phyloP scores from a whole-genome alignment of 2,329 filamentous ascomycete genomes.

The Sporothrix mexicana region DNA sequence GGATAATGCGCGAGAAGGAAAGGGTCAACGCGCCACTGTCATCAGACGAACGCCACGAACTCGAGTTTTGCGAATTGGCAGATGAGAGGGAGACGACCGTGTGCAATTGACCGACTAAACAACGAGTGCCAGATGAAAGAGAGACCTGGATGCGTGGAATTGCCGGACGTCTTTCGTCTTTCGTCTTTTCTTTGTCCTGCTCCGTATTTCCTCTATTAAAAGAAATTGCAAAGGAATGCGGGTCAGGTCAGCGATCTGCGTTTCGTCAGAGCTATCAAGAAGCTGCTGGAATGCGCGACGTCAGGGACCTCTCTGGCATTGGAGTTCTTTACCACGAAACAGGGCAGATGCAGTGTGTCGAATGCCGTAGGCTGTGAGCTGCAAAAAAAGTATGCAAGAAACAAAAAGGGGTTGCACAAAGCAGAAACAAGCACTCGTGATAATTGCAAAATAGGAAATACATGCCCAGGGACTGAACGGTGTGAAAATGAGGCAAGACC shows the following conservation, averaged over 20 bases:
- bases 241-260: slow-evolving; percentile 32
- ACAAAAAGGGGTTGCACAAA: background rate
- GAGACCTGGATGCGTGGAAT: slow-evolving; percentile 3
- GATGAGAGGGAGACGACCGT: background rate
- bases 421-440: background rate
- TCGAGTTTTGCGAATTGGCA: background rate
- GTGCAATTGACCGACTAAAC: background rate
- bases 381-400: slow-evolving; percentile 3
- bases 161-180: background rate
- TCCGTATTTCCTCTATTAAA: background rate
- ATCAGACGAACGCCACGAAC: slow-evolving; percentile 16
- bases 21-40: background rate
- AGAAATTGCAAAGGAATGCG: slow-evolving; percentile 28
- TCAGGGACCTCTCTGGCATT: background rate
- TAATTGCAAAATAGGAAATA: slow-evolving; percentile 15
- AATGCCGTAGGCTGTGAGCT: background rate
- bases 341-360: background rate
- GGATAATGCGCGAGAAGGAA: slow-evolving; percentile 2
- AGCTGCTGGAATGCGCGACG: slow-evolving; percentile 19
- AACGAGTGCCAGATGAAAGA: slow-evolving; percentile 4
- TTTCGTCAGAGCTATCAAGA: slow-evolving; percentile 18
- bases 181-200: background rate
- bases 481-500: background rate
- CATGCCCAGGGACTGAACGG: too few relatives aligned
- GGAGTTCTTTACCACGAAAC: background rate